Evolutionary conservation across 148 eudicot genomes (phyloP), one percentile per base, ranked within the genome.

Genomic region (Rhododendron griersonianum): DNA sequence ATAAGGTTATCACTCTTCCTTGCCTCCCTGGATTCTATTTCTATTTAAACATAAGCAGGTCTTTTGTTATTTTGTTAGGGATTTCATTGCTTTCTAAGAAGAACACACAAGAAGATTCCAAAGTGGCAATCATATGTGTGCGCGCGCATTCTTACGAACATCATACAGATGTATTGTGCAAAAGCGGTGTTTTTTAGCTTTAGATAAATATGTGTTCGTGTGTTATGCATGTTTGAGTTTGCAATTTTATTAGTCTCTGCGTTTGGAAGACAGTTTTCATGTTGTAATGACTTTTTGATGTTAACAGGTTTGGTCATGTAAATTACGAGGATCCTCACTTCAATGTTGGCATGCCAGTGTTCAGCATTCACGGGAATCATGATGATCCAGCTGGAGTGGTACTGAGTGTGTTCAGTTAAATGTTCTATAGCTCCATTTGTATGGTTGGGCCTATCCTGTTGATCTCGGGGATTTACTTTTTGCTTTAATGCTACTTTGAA

Each of bases 311-410:
- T 89, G 99, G 98, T 75, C 99, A 97, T 92, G 99, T 97, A 61
- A 97, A 97, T 85, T 97, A 97, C 53, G 99, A 97, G 90, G 99
- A 97, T 89, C 99, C 99, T 85, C 98, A 97, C 89, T 95, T 93
- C 94, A 97, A 97, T 87, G 96, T 97, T 87, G 99, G 99, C 84
- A 89, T 97, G 92, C 99, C 99, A 55, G 98, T 97, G 88, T 97
- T 97, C 93, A 95, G 98, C 86, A 97, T 97, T 91, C 99, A 97
- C 87, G 99, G 99, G 83, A 97, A 97, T 92, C 99, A 97, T 90
- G 99, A 97, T 89, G 99, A 97, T 91, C 99, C 99, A 85, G 98
- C 99, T 85, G 99, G 99, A 90, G 99, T 97, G 99, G 99, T 97
- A 96, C 85, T 93, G 11, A 59, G 76, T 83, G 16, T 44, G 23